A percentile compares a stretch with the other conserved stretches of the same genome.
Conservation (phyloP, 139 green algal species). For the Coccomyxa sp. region DNA sequence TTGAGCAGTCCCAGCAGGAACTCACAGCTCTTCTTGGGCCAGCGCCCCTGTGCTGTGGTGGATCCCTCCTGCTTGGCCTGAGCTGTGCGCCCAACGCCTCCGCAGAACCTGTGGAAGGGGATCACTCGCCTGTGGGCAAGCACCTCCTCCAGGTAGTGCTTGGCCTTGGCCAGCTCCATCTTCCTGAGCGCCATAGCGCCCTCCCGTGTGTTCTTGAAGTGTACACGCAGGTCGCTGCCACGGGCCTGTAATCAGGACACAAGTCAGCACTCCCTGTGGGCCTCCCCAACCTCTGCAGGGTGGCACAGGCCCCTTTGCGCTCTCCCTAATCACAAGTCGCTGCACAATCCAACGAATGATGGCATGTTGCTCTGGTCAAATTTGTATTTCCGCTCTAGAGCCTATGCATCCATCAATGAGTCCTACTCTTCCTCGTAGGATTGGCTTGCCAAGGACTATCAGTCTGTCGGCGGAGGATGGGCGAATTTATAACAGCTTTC, state of each 20-base stretch:
- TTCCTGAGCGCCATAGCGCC: conserved; percentile 76
- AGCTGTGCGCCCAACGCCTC: conserved; percentile 51
- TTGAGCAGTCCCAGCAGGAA: conserved; percentile 96
- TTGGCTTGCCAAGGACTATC: too few relatives aligned
- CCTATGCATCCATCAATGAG: too few relatives aligned
- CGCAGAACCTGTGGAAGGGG: conserved; percentile 94
- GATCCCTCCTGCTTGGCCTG: conserved; percentile 77
- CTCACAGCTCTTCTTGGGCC: conserved; percentile 93
- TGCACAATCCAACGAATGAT: too few relatives aligned
- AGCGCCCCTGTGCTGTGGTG: conserved; percentile 87
- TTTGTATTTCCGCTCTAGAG: too few relatives aligned
- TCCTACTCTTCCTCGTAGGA: too few relatives aligned
- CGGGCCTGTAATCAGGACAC: conserved; percentile 76
- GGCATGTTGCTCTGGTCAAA: too few relatives aligned
- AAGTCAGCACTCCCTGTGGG: background rate
- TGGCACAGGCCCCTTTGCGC: too few relatives aligned
- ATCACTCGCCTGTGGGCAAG: conserved; percentile 90
- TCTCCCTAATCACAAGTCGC: too few relatives aligned
- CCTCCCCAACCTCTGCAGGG: too few relatives aligned
- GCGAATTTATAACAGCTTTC: too few relatives aligned
- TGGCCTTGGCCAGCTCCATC: conserved; percentile 87
- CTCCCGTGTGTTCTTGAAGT: conserved; percentile 99
- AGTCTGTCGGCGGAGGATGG: too few relatives aligned
- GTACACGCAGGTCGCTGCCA: conserved; percentile 87
- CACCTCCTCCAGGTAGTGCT: conserved; percentile 95